phyloP scores from a whole-genome alignment of 257 asterid species.

The Asclepias syriaca region DNA sequence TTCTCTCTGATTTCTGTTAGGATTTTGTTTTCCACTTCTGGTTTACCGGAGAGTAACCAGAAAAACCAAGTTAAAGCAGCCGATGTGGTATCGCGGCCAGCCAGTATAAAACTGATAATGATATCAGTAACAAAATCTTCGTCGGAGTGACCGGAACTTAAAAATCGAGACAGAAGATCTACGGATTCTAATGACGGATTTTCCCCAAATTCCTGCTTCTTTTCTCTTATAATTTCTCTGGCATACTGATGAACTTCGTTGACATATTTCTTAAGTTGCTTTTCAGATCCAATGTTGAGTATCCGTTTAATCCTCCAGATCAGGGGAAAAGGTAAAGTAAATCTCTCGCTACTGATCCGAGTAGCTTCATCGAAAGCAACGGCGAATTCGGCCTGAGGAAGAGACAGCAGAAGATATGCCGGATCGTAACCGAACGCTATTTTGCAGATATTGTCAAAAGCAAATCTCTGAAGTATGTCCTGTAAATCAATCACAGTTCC shows the following conservation, averaged over 20 bases:
- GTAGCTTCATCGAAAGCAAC: conserved; percentile 35
- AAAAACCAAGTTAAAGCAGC: conserved; percentile 66
- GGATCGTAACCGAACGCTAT: conserved; percentile 64
- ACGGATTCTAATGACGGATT: conserved; percentile 24
- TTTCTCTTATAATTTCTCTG: conserved; percentile 23
- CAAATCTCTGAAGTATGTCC: conserved; percentile 54
- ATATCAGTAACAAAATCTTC: conserved; percentile 45
- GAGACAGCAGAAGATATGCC: conserved; percentile 33
- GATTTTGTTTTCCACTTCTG: conserved; percentile 30
- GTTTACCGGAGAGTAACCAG: conserved; percentile 32
- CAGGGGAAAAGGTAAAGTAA: conserved; percentile 20
- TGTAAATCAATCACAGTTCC: conserved; percentile 36
- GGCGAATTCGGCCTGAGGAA: conserved; percentile 39
- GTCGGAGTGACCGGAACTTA: conserved; percentile 37
- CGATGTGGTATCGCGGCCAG: conserved; percentile 58
- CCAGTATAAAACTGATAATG: conserved; percentile 50
- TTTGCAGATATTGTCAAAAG: conserved; percentile 55
- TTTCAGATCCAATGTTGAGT: conserved; percentile 39
- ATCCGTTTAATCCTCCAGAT: conserved; percentile 38
- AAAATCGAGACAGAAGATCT: conserved; percentile 48
- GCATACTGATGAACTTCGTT: conserved; percentile 35
- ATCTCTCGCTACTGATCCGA: conserved; percentile 25
- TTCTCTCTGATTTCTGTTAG: conserved; percentile 28
- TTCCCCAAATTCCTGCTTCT: conserved; percentile 23
- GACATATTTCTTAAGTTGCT: conserved; percentile 15